Percentiles rank a stretch among this genome's conserved stretches.
phyloP scores from a whole-genome alignment of 2,329 filamentous ascomycete genomes.

The Monilinia fructigena region DNA sequence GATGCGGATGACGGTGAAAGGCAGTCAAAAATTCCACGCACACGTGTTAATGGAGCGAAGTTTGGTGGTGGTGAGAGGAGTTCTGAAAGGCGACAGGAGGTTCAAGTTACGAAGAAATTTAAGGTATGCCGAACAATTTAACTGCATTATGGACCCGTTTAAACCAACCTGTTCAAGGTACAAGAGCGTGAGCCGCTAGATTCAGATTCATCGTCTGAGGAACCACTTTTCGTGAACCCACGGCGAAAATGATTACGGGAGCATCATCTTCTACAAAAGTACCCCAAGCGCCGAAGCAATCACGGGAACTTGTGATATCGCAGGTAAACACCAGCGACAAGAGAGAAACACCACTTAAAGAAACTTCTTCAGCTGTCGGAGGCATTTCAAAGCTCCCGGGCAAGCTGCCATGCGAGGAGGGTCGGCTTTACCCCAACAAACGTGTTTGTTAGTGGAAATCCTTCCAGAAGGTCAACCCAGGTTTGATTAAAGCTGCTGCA shows the following conservation, averaged over 20 bases:
- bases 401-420: constrained; percentile 32
- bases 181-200: not conserved
- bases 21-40: constrained; percentile 20
- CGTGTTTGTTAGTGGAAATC: constrained; percentile 30
- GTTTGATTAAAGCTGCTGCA: constrained; percentile 34
- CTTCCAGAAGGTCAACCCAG: constrained; percentile 26
- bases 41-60: no score
- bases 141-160: no score
- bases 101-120: not conserved
- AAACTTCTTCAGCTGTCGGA: not conserved
- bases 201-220: constrained; percentile 14
- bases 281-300: not conserved
- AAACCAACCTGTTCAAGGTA: not conserved
- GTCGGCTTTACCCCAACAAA: constrained; percentile 28
- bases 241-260: not conserved
- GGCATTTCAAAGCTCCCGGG: constrained; percentile 9
- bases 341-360: not conserved
- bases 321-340: not conserved
- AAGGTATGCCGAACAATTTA: not conserved
- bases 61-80: not conserved
- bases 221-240: constrained; percentile 4
- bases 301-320: not conserved
- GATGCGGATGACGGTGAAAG: constrained; percentile 28
- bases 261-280: constrained; percentile 1
- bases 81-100: not conserved